Evolutionary conservation across 257 asterid species (phyloP).

Genomic region (Nicotiana knightiana): DNA sequence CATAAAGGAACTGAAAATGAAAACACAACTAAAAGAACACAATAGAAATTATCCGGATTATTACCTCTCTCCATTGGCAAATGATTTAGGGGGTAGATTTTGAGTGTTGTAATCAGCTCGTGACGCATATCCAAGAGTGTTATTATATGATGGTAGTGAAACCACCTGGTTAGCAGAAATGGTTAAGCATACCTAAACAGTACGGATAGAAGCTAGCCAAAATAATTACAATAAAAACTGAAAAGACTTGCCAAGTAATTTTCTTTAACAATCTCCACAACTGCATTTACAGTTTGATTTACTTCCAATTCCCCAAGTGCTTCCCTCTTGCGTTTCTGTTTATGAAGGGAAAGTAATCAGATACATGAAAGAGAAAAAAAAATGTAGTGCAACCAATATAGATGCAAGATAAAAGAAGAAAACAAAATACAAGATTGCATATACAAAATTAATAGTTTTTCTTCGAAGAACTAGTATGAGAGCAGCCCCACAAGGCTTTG

Average conservation of each 20-base stretch:
- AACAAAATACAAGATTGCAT: background rate
- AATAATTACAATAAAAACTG: background rate
- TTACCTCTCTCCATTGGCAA: slow-evolving; percentile 79
- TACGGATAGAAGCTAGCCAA: slow-evolving; percentile 8
- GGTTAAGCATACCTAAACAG: background rate
- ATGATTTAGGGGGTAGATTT: slow-evolving; percentile 50
- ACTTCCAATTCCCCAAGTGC: slow-evolving; percentile 52
- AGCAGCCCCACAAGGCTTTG: background rate
- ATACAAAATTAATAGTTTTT: background rate
- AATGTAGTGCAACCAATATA: background rate
- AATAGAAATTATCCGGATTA: background rate
- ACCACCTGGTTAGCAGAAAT: slow-evolving; percentile 51
- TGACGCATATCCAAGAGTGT: slow-evolving; percentile 76
- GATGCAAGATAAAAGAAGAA: background rate
- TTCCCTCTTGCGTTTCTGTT: slow-evolving; percentile 76
- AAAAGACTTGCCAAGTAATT: slow-evolving; percentile 64
- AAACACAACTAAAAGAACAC: background rate
- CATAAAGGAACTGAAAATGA: background rate
- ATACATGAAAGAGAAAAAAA: slow-evolving; percentile 1
- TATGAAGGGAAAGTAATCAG: slow-evolving; percentile 12
- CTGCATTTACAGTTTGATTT: slow-evolving; percentile 66
- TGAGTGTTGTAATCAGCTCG: slow-evolving; percentile 81
- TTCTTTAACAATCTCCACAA: slow-evolving; percentile 84
- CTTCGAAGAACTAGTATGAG: background rate
- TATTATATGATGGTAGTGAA: slow-evolving; percentile 59